Evolutionary conservation across 2,329 filamentous ascomycete species (phyloP).

Genomic region (Cladorrhinum sp.): DNA sequence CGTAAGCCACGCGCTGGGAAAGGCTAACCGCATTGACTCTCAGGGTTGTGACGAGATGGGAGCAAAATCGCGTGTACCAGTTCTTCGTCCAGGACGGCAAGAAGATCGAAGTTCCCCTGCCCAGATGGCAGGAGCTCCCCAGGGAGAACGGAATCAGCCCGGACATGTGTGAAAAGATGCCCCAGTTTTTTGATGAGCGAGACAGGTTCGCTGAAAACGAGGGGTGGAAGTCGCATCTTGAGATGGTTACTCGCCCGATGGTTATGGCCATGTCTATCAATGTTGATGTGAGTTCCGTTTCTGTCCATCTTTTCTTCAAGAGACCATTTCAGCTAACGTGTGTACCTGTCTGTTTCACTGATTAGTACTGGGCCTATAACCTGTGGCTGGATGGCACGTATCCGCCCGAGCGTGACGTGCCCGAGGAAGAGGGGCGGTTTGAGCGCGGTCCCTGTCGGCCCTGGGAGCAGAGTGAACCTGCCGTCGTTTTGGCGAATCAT

Average conservation of each 20-base stretch:
- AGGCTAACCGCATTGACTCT: background rate
- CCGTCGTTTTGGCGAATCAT: background rate
- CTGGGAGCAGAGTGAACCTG: background rate
- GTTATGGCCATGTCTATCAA: constrained; percentile 54
- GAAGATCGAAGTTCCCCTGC: constrained; percentile 38
- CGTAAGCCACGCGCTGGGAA: background rate
- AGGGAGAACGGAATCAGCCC: constrained; percentile 43
- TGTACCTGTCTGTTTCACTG: too few relatives aligned
- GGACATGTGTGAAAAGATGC: constrained; percentile 53
- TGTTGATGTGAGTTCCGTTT: background rate
- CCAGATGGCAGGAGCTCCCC: constrained; percentile 42
- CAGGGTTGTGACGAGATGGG: constrained; percentile 60
- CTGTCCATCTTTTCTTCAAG: too few relatives aligned
- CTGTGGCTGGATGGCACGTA: background rate
- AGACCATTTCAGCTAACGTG: too few relatives aligned
- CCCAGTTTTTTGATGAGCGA: constrained; percentile 50
- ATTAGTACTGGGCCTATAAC: background rate
- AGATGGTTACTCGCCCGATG: constrained; percentile 53
- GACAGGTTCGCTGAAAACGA: constrained; percentile 50
- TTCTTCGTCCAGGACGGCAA: constrained; percentile 59
- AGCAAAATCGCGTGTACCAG: constrained; percentile 47
- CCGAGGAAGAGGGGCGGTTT: background rate
- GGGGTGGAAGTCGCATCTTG: constrained; percentile 52
- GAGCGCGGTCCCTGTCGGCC: background rate
- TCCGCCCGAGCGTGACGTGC: background rate